phyloP scores from a whole-genome alignment of 148 eudicot genomes.

The Rhododendron vialii region DNA sequence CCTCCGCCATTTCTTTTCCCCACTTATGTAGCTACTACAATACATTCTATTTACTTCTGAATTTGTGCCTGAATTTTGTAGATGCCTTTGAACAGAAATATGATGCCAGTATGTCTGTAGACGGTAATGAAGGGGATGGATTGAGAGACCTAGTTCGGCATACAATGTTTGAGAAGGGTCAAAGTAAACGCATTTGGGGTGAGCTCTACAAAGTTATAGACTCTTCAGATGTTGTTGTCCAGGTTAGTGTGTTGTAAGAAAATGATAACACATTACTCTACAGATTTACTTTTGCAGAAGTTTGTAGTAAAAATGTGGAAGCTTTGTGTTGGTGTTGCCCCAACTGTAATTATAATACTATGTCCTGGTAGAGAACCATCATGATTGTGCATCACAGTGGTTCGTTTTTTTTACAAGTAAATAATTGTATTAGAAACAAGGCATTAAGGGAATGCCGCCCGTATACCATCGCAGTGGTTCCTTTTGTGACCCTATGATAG shows the following conservation, averaged over 20 bases:
- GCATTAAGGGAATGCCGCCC: too few relatives aligned
- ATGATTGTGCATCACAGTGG: background rate
- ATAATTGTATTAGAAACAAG: too few relatives aligned
- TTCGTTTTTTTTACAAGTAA: background rate
- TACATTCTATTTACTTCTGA: background rate
- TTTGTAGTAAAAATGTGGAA: too few relatives aligned
- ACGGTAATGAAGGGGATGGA: slow-evolving; percentile 74
- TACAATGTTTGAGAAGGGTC: slow-evolving; percentile 96
- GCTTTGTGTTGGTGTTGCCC: background rate
- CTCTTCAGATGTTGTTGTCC: slow-evolving; percentile 94
- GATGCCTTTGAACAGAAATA: slow-evolving; percentile 68
- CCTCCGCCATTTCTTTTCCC: background rate
- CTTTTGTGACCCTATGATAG: background rate
- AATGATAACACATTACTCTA: background rate
- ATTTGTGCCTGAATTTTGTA: slow-evolving; percentile 19
- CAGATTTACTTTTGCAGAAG: background rate
- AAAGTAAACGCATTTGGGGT: slow-evolving; percentile 99
- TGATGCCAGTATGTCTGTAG: slow-evolving; percentile 36
- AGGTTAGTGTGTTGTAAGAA: slow-evolving; percentile 40
- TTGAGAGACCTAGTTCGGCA: slow-evolving; percentile 92
- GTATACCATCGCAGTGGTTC: background rate
- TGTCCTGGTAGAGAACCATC: background rate
- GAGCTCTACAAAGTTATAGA: slow-evolving; percentile 95
- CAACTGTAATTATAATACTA: background rate
- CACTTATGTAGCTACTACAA: background rate